Percentiles rank a stretch among this genome's conserved stretches.
Conservation (phyloP, 139 green algal species). For the Micractinium conductrix region DNA sequence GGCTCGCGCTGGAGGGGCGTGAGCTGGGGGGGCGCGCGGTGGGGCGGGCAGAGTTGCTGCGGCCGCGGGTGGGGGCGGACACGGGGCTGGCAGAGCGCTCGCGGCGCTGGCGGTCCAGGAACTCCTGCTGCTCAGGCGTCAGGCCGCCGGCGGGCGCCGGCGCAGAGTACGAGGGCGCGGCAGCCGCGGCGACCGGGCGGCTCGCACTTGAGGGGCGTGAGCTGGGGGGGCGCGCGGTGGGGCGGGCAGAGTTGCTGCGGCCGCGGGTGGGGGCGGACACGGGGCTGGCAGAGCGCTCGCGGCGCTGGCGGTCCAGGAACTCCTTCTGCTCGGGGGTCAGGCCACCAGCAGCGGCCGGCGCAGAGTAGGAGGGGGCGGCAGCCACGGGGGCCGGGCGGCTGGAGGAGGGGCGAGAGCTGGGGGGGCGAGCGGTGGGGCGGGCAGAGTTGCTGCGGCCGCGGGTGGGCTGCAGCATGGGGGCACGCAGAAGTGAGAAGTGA, state of each 20-base stretch:
- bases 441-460: neutral
- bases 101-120: neutral
- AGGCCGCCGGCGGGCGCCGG: neutral
- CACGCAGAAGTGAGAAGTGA: no score
- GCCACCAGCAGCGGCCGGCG: neutral
- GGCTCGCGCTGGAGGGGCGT: no score
- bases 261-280: no score
- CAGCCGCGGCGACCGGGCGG: no score
- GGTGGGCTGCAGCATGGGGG: no score
- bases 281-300: neutral
- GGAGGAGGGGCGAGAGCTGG: neutral
- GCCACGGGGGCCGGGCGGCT: neutral
- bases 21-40: no score
- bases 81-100: neutral
- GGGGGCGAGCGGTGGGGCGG: neutral
- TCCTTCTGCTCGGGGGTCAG: constrained; percentile 4
- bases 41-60: neutral
- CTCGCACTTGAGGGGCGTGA: no score
- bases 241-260: neutral
- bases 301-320: constrained; percentile 5
- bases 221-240: no score
- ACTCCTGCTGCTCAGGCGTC: constrained; percentile 7
- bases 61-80: no score
- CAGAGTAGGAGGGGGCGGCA: neutral
- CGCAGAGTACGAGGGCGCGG: neutral